Conservation (phyloP, 2,329 filamentous ascomycete genomes). For the Xylariaceae sp. region DNA sequence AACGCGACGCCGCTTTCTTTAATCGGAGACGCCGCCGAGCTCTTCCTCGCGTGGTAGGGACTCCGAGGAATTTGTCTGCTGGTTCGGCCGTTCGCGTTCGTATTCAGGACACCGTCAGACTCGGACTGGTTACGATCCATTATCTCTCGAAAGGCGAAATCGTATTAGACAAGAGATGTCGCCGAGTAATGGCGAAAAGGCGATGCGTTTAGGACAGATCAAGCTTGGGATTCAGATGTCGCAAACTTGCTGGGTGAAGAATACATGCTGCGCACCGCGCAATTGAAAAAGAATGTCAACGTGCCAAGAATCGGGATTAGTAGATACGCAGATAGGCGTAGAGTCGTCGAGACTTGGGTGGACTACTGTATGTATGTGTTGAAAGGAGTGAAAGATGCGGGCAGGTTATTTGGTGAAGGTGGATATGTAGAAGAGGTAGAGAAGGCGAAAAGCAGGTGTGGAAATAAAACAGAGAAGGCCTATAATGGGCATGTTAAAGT, state of each 20-base stretch:
- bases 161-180: not conserved
- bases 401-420: not conserved
- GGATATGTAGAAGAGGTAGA: not conserved
- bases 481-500: not conserved
- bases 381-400: not conserved
- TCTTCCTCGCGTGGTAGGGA: constrained; percentile 16
- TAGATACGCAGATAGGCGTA: not conserved
- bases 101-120: constrained; percentile 19
- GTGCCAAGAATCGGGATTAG: not conserved
- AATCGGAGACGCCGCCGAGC: constrained; percentile 15
- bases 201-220: constrained; percentile 5
- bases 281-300: not conserved
- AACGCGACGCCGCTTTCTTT: constrained; percentile 26
- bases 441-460: not conserved
- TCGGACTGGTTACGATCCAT: constrained; percentile 25
- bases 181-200: not conserved
- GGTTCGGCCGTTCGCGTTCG: constrained; percentile 26
- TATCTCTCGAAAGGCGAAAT: constrained; percentile 9
- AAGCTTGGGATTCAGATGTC: constrained; percentile 17
- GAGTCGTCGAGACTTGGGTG: not conserved
- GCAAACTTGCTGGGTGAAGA: constrained; percentile 2
- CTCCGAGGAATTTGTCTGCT: constrained; percentile 21
- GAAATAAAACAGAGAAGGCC: not conserved
- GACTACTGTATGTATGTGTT: not conserved
- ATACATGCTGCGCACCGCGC: constrained; percentile 15